Base-by-base conservation (phyloP, 345 rosid species). In the Hibiscus trionum region DNA sequence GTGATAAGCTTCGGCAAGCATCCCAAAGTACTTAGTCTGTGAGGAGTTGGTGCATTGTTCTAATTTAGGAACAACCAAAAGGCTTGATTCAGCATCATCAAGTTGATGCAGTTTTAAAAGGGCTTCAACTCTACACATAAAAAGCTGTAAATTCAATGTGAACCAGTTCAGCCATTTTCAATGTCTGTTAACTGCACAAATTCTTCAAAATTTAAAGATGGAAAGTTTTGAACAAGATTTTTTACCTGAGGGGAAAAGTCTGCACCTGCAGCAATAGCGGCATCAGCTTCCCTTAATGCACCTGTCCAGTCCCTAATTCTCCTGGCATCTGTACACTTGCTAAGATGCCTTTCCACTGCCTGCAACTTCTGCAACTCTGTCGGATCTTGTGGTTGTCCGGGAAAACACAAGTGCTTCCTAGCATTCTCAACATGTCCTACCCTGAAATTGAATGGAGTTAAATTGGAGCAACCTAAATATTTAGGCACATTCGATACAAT, bases 91-190 rank as follows among this genome's bases (percentile, higher is more conserved):
- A 44, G 96, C 95, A 72, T 96, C 99, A 66, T 91, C 95, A 70
- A 96, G 85, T 80, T 80, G 86, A 73, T 77, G 83, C 66, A 96
- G 97, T 84, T 96, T 96, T 75, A 93, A 62, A 75, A 82, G 83
- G 64, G 97, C 99, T 86, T 96, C 99, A 52, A 80, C 97, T 90
- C 90, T 93, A 93, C 96, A 96, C 91, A 91, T 84, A 81, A 77
- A 79, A 83, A 96, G 90, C 99, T 96, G 97, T 77, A 85, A 81
- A 86, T 87, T 79, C 77, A 79, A 84, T 73, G 68, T 66, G 71
- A 73, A 79, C 70, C 78, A 73, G 76, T 73, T 78, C 76, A 77
- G 79, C 49, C 72, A 76, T 71, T 66, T 57, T 63, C 59, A 58
- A 55, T 29, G 59, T 27, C 67, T 33, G 33, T 31, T 68, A 31